These are phyloP conservation scores for Kurtzmaniella cleridarum DNA, from an alignment of 805 yeast genomes.

Conservation along the genomic window DNA sequence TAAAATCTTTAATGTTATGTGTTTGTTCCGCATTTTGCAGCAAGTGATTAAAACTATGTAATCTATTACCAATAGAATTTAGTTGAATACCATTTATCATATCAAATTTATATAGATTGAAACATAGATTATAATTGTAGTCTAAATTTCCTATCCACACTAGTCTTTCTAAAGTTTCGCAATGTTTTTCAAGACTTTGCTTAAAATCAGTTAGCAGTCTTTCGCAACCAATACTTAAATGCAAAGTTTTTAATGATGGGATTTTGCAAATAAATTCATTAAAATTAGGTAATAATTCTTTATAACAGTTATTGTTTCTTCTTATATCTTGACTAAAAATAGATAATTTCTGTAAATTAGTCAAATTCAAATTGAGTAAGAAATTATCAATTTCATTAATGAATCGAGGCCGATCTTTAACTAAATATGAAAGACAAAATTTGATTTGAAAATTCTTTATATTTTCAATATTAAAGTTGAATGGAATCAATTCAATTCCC, in stretches of 20 bases:
- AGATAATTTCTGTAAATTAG: constrained; percentile 1
- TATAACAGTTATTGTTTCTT: background rate
- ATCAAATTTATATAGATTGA: constrained; percentile 2
- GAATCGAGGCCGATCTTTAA: background rate
- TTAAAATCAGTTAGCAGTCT: constrained; percentile 2
- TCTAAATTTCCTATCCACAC: constrained; percentile 7
- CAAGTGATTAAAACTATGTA: background rate
- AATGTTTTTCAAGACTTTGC: constrained; percentile 1
- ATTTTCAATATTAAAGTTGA: background rate
- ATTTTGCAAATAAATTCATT: background rate
- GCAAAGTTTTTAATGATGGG: background rate
- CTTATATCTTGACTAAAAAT: constrained; percentile 1
- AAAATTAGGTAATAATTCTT: constrained; percentile 1
- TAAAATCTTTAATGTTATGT: background rate
- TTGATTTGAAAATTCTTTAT: background rate
- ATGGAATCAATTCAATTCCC: background rate
- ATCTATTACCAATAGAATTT: background rate
- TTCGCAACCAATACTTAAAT: constrained; percentile 4
- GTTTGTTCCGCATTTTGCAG: background rate
- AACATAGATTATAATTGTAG: background rate
- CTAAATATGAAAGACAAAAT: background rate
- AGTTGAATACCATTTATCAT: background rate
- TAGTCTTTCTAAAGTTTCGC: background rate
- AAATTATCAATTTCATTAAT: constrained; percentile 3
- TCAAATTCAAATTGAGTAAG: constrained; percentile 1